Evolutionary conservation across 78 protist species (phyloP), one percentile per base, ranked within the genome.

Genomic region (Planoprotostelium fungivorum): DNA sequence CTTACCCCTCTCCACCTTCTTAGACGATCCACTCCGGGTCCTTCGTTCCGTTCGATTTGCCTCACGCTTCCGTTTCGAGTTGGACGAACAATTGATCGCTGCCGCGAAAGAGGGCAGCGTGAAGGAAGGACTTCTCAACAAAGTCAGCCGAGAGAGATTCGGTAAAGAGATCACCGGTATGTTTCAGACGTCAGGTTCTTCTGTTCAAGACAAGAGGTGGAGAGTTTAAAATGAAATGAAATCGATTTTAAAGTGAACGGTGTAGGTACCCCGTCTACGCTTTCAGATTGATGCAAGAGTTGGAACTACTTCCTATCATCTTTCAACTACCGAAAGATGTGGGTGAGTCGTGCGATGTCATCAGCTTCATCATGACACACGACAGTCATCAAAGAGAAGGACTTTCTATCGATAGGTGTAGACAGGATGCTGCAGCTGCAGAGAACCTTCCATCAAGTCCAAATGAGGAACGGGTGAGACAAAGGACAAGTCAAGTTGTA

Each of bases 21-120:
- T 63, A 34, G 99, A 99, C 38, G 99, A 99, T 89, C 99, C 99
- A 16, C 91, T 99, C 38, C 94, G 99, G 35, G 94, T 96, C 29
- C 89, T 98, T 35, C 90, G 99, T 34, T 93, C 97, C 0, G 87
- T 96, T 51, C 90, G 99, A n/a, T 98, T 97, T 84, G 95, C 98
- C n/a, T 38, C 93, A 16, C 94, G 98, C 35, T 89, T 94, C 31
- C 38, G 73, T 87, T 98, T 96, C 31, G 73, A 5, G 31, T 51
- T 51, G 73, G 16, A 25, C 16, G 73, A 51, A 51, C 73, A 5
- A 51, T 16, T 5, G 73, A 25, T 51, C 73, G 73, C 5, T 51
- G 16, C 73, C 31, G 73, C 73, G 73, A 51, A 25, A 16, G 73
- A 51, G 5, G 73, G 16, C 73, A 5, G 73, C 5, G 73, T 51